phyloP scores from a whole-genome alignment of 306 rosid species.

The Ochetophila trinervis region DNA sequence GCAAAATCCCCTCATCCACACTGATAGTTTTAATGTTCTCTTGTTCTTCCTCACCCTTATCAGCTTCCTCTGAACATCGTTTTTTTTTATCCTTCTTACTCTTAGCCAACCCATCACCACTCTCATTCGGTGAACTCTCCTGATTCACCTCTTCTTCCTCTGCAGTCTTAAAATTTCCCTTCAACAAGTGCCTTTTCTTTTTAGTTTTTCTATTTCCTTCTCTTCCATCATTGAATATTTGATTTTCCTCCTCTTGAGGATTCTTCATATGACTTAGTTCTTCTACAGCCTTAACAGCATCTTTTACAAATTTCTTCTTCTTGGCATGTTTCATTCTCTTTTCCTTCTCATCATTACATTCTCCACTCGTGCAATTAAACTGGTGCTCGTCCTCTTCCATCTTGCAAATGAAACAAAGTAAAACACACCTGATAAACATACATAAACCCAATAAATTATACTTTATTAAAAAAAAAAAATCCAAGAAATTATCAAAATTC shows the following conservation, averaged over 20 bases:
- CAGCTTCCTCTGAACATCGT: not conserved
- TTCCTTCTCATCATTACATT: not conserved
- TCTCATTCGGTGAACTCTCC: not conserved
- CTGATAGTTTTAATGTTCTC: not conserved
- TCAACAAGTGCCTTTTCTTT: not conserved
- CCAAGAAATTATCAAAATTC: not conserved
- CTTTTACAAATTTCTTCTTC: slow-evolving; percentile 19
- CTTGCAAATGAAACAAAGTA: not conserved
- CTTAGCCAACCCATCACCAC: not conserved
- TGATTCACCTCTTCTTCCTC: not conserved
- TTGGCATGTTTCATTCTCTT: slow-evolving; percentile 6
- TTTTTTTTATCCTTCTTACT: not conserved
- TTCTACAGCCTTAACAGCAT: slow-evolving; percentile 35
- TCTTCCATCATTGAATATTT: not conserved
- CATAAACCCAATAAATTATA: not conserved
- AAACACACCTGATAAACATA: not conserved
- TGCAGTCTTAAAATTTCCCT: not conserved
- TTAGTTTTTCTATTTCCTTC: not conserved
- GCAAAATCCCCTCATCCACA: slow-evolving; percentile 2
- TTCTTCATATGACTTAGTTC: not conserved
- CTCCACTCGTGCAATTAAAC: not conserved
- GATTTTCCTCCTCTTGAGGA: not conserved
- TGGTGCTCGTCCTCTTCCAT: slow-evolving; percentile 9
- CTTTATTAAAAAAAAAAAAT: not conserved
- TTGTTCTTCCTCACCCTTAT: not conserved